Evolutionary conservation across 2,329 filamentous ascomycete genomes (phyloP), one percentile per base, ranked within the genome.

Genomic region (Hymenoscyphus linearis): DNA sequence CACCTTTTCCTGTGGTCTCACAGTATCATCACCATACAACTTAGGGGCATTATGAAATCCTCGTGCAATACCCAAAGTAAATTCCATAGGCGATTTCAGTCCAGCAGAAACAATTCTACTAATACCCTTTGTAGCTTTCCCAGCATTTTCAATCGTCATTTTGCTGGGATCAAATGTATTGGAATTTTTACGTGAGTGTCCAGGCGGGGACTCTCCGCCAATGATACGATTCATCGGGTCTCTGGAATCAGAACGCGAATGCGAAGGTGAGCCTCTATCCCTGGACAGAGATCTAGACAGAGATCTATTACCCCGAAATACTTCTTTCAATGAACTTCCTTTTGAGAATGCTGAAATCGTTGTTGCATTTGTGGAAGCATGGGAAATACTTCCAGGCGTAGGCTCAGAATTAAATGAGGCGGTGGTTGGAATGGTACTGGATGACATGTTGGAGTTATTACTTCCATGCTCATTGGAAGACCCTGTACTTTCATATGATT

Each of bases 1-100:
- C 4, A 96, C 89, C 67, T 90, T 91, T 61, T 91, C 88, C 0
- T 83, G 78, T n/a, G 88, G 87, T 9, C 90, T 82, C 0, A 96
- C 86, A 1, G 87, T 93, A 1, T 90, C 85, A 69, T 96, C 92
- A 50, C 92, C 89, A 71, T 96, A 96, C 0, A 96, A 78, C 67
- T 85, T 87, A 0, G 93, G 92, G 5, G 90, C 88, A 68, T 96
- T 96, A 71, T 93, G 88, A 72, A 96, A 96, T 0, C 93, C 93
- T 73, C 89, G 89, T 0, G 92, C 89, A 40, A 96, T 76, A 0
- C 89, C 89, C 50, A 96, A 76, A 47, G 90, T 90, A 65, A 96
- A 88, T 72, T 96, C 91, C 81, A 95, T 88, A 0, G 92, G 93
- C 1, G 88, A 87, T 68, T 89, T 90, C 62, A 93, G 79, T 4